Evolutionary conservation across 106 monocot species (phyloP).

Genomic region (Platanthera guangdongensis): DNA sequence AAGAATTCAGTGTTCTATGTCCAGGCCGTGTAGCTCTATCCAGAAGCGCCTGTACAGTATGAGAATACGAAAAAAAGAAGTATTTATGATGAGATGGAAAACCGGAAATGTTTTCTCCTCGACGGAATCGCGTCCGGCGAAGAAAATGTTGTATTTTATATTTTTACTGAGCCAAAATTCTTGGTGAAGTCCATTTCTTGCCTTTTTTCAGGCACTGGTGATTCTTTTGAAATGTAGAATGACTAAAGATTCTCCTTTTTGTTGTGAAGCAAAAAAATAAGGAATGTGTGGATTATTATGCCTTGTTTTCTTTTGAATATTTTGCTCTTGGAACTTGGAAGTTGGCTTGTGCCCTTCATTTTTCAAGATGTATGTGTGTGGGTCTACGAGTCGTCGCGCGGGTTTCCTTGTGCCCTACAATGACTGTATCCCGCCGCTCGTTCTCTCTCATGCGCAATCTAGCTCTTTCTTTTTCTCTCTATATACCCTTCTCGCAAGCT

Average conservation of each 20-base stretch:
- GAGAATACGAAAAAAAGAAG: neutral
- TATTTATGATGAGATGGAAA: neutral
- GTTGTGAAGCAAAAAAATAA: neutral
- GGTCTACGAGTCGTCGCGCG: too few species aligned
- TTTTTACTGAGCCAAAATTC: neutral
- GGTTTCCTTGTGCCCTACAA: too few species aligned
- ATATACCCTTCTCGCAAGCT: too few species aligned
- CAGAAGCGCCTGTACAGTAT: neutral
- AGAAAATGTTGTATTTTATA: neutral
- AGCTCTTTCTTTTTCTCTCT: too few species aligned
- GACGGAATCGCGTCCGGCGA: neutral
- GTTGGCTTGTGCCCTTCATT: neutral
- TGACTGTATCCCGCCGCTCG: too few species aligned
- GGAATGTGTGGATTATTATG: neutral
- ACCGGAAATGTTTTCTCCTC: neutral
- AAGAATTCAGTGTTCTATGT: neutral
- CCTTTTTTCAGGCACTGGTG: neutral
- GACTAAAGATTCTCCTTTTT: neutral
- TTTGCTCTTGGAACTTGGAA: neutral
- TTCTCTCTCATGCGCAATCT: too few species aligned
- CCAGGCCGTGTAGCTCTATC: neutral
- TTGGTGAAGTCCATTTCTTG: neutral
- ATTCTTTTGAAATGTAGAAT: neutral
- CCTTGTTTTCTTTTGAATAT: neutral
- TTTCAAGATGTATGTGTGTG: too few species aligned